Base-by-base conservation (phyloP, 2,329 filamentous ascomycete species). In the Raffaelea deltoideospora region DNA sequence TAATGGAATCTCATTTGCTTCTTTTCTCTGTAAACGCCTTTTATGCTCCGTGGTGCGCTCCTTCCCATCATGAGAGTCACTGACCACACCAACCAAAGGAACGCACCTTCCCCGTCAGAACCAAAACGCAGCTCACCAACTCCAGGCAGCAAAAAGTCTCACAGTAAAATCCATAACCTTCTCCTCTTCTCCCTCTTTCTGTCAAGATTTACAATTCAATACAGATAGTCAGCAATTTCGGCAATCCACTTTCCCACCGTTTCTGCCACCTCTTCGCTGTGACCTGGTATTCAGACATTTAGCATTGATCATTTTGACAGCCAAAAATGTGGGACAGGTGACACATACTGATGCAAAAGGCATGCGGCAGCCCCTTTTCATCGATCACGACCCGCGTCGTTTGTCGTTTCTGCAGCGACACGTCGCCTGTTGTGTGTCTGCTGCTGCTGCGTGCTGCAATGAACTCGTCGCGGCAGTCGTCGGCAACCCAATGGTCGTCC, bases 401-500 rank as follows among this genome's bases (percentile, higher is more conserved):
- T 7, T 58, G 59, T 20, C 44, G 43, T 34, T 55, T 50, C 21
- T 52, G 40, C 31, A 2, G 38, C 21, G 41, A 41, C 10, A 20
- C 48, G 31, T 50, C 51, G 19, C 52, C 52, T 36, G 50, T 37
- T 30, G 45, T 45, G 33, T 49, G 45, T 40, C 49, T 52, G 51
- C 40, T 60, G 53, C 30, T 52, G 53, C n/a, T n/a, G n/a, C n/a
- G n/a, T n/a, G n/a, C n/a, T 31, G 56, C 57, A 37, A 78, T 70
- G 40, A 79, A 69, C 21, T 60, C 60, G 44, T 77, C 70, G 9
- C 74, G 59, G 33, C 64, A 60, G 34, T 63, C 56, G 33, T 71
- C 57, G 3, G 68, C 66, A 2, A 79, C 70, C 75, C 75, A 79
- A 39, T 76, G 65, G 41, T 79, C 75, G 35, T 67, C 54, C 42